Percentiles rank a stretch among this genome's conserved stretches.
Conservation (phyloP, 495 filamentous ascomycete species). For the Penicillium ochrochloron region DNA sequence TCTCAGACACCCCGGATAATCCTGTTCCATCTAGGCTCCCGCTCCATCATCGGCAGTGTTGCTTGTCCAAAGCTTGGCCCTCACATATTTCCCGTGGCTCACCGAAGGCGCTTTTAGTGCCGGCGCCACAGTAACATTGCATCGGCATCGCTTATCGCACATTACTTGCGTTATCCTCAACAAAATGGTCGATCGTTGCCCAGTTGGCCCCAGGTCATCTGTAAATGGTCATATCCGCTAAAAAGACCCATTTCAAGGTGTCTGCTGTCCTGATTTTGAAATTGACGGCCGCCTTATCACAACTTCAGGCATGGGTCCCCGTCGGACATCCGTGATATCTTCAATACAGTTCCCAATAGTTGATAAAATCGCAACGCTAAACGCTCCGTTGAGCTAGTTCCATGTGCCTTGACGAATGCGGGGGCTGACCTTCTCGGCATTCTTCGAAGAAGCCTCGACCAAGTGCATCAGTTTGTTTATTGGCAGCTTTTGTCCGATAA, state of each 20-base stretch:
- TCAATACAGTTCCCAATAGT: neutral
- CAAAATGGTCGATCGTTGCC: slow-evolving; percentile 21
- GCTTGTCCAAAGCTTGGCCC: slow-evolving; percentile 27
- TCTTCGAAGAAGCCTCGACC: neutral
- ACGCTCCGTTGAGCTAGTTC: slow-evolving; percentile 9
- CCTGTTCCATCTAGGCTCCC: neutral
- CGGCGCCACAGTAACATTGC: slow-evolving; percentile 30
- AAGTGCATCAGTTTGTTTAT: too few species aligned
- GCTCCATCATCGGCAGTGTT: slow-evolving; percentile 12
- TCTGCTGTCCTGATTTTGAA: neutral
- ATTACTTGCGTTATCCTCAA: neutral
- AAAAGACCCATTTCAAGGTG: slow-evolving; percentile 7
- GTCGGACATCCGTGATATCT: slow-evolving; percentile 19
- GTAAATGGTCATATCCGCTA: slow-evolving; percentile 11
- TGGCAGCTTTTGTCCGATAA: neutral
- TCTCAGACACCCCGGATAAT: neutral
- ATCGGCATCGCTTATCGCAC: slow-evolving; percentile 21
- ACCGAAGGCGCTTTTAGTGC: slow-evolving; percentile 6
- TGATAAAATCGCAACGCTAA: neutral
- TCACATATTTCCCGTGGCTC: slow-evolving; percentile 8
- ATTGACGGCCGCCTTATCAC: slow-evolving; percentile 13
- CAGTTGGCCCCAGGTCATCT: slow-evolving; percentile 13
- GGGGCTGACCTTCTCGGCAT: slow-evolving; percentile 7
- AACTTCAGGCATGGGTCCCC: neutral
- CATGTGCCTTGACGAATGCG: slow-evolving; percentile 17